A percentile compares a stretch with the other conserved stretches of the same genome.
Evolutionary conservation across 148 eudicot genomes (phyloP).

Genomic region (Vaccinium myrtillus): DNA sequence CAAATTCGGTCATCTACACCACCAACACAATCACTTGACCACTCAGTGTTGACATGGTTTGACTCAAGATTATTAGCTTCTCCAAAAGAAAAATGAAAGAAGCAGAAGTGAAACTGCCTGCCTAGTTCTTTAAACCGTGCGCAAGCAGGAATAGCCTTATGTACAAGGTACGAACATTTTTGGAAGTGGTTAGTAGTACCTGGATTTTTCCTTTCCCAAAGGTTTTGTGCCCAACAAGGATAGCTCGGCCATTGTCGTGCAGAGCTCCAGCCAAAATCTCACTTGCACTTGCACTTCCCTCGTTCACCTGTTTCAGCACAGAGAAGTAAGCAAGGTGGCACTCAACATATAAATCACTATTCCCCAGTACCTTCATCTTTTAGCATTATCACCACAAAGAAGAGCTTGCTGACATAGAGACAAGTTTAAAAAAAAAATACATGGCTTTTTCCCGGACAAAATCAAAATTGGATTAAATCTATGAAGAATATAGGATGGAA

Average conservation of each 20-base stretch:
- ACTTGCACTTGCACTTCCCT: conserved; percentile 98
- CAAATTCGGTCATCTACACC: too few relatives aligned
- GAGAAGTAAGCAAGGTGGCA: not conserved
- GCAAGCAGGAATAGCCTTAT: not conserved
- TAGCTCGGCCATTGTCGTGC: conserved; percentile 91
- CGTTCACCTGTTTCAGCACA: conserved; percentile 67
- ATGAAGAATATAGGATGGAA: not conserved
- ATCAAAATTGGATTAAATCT: not conserved
- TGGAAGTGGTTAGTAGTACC: conserved; percentile 33
- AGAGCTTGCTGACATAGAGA: not conserved
- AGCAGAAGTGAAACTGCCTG: not conserved
- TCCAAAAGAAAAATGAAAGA: not conserved
- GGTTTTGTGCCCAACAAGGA: conserved; percentile 81
- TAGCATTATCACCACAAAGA: not conserved
- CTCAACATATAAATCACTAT: not conserved
- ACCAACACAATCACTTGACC: too few relatives aligned
- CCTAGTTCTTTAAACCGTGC: not conserved
- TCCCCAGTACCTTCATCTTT: not conserved
- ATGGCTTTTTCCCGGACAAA: not conserved
- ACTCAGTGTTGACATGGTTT: not conserved
- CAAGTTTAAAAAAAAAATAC: not conserved
- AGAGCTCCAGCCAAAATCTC: conserved; percentile 95
- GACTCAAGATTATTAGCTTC: not conserved
- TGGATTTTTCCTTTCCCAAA: conserved; percentile 96
- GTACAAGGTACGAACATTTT: not conserved